Percentiles rank a stretch among this genome's conserved stretches.
Conservation (phyloP, 768 basidiomycete genomes). For the Vararia minispora region DNA sequence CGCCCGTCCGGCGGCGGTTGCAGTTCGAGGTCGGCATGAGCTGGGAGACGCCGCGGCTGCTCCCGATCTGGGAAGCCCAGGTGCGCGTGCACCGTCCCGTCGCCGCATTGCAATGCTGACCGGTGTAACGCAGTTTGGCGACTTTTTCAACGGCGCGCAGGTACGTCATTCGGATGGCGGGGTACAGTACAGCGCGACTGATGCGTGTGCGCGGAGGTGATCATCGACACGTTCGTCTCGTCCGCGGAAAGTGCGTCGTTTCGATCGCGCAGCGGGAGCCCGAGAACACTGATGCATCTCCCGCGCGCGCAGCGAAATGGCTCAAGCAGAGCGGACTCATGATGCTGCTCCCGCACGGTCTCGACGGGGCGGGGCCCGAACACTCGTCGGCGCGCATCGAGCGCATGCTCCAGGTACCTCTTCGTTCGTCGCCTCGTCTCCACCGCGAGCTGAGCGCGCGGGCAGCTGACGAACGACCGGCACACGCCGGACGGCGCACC, state of each 20-base stretch:
- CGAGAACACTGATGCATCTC: conserved; percentile 1
- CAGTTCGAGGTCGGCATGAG: conserved; percentile 88
- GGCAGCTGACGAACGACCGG: conserved; percentile 68
- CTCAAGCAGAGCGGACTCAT: conserved; percentile 83
- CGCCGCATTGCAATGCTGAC: background rate
- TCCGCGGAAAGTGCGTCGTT: conserved; percentile 67
- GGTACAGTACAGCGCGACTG: background rate
- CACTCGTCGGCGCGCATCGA: conserved; percentile 86
- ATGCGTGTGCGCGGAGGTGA: conserved; percentile 34
- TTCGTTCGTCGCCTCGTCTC: too few species aligned
- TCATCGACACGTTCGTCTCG: conserved; percentile 82
- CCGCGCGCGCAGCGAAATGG: conserved; percentile 66
- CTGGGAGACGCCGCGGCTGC: conserved; percentile 73
- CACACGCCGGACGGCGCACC: conserved; percentile 24
- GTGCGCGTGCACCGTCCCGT: conserved; percentile 22
- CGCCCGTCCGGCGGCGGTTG: background rate
- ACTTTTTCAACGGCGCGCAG: conserved; percentile 89
- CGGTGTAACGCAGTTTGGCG: conserved; percentile 82
- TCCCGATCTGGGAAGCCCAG: conserved; percentile 92
- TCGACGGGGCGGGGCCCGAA: conserved; percentile 90
- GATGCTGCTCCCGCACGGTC: conserved; percentile 77
- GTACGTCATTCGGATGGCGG: conserved; percentile 18
- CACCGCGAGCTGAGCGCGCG: too few species aligned
- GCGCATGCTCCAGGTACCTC: conserved; percentile 71
- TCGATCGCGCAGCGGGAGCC: background rate